These are phyloP conservation scores for Scleroderma bovista DNA, from an alignment of 768 basidiomycete genomes.

Conservation along the genomic window DNA sequence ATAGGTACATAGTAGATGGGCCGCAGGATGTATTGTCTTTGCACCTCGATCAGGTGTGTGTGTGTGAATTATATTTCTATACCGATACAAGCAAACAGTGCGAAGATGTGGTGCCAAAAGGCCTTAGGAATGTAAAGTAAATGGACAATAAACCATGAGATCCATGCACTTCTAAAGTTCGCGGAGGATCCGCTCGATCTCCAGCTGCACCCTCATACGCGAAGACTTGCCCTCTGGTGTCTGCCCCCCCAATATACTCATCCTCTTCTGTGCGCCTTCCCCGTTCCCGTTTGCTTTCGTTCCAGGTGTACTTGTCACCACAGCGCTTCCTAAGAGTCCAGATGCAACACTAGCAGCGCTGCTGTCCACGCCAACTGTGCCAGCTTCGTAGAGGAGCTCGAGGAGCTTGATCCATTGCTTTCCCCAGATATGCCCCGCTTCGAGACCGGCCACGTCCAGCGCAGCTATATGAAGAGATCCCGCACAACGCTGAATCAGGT, in stretches of 20 bases:
- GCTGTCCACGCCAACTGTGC: constrained; percentile 46
- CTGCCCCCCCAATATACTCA: constrained; percentile 49
- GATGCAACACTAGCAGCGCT: no score
- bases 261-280: constrained; percentile 15
- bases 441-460: constrained; percentile 62
- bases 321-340: no score
- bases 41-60: no score
- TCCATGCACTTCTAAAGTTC: constrained; percentile 7
- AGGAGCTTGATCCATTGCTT: constrained; percentile 74
- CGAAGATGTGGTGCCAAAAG: no score
- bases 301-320: constrained; percentile 12
- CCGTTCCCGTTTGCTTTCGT: background rate
- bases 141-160: no score
- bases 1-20: no score
- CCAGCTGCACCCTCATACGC: constrained; percentile 56
- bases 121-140: no score
- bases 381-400: constrained; percentile 56
- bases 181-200: constrained; percentile 58
- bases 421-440: constrained; percentile 65
- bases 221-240: constrained; percentile 59
- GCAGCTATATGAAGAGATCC: constrained; percentile 42
- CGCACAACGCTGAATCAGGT: constrained; percentile 10
- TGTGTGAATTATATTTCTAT: no score
- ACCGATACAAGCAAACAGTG: no score
- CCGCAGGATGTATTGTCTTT: no score